These are phyloP conservation scores for Colletotrichum simmondsii DNA, from an alignment of 2,329 filamentous ascomycete species.

Conservation along the genomic window DNA sequence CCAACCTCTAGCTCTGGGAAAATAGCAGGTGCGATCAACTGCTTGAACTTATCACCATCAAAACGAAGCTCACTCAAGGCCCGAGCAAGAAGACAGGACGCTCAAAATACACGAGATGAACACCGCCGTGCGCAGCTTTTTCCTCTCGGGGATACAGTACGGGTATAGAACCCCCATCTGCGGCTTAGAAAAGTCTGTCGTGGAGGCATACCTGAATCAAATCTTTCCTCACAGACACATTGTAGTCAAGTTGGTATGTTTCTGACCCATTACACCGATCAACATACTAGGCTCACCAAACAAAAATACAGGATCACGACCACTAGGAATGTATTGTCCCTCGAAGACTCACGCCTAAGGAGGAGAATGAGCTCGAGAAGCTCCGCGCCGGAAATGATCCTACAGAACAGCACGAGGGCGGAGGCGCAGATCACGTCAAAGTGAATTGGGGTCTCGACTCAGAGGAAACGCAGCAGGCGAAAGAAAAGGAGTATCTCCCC, in stretches of 20 bases:
- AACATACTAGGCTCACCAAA: not conserved
- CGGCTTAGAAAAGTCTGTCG: not conserved
- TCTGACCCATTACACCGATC: not conserved
- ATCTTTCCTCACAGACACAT: not conserved
- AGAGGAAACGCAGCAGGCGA: not conserved
- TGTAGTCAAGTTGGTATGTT: not conserved
- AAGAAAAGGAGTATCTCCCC: not conserved
- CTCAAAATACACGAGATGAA: not conserved
- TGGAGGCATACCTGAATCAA: not conserved
- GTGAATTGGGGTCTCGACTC: not conserved
- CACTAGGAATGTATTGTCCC: conserved; percentile 2
- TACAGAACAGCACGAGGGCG: not conserved
- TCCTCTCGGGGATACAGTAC: not conserved
- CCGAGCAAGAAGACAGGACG: not conserved
- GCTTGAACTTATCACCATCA: not conserved
- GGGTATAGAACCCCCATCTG: not conserved
- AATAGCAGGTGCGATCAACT: not conserved
- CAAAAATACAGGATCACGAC: not conserved
- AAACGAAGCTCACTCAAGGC: not conserved
- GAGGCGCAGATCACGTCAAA: not conserved
- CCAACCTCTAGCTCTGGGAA: too few relatives aligned
- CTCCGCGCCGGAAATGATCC: not conserved
- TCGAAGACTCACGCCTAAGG: not conserved
- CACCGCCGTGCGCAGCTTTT: not conserved
- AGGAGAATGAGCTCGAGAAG: not conserved